Base-by-base conservation (phyloP, 805 yeast species). In the Geotrichum ghanense region DNA sequence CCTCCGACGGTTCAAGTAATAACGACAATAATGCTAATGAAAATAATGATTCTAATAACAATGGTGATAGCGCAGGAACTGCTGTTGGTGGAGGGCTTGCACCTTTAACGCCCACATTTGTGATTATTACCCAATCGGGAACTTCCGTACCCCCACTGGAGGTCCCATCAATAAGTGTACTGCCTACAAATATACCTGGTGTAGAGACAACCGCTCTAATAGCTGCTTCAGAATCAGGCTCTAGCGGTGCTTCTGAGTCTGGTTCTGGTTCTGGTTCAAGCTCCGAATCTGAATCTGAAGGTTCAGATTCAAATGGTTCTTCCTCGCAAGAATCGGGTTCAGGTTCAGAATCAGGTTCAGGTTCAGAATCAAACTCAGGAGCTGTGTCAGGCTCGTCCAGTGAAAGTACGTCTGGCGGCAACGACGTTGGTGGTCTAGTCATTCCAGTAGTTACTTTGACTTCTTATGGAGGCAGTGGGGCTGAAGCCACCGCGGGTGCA, bases 381-480 rank as follows among this genome's bases (percentile, higher is more conserved):
- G 17, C 19, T 31, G 37, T n/a, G 7, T 24, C 27, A 12, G 17
- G 16, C 37, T 31, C 37, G 37, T 31, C 37, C 9, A 25, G 14
- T 25, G 31, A 25, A 14, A 9, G 37, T n/a, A 5, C 12, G 5
- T 31, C 37, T 31, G 37, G 37, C 12, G 17, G 16, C 4, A 5
- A 16, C 4, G 37, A 6, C 14, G 37, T 9, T 25, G 31, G 31
- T 9, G 31, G 37, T 5, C 16, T 31, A 16, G 5, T 19, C 5
- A 7, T 31, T 6, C 37, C 37, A 6, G 17, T n/a, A n/a, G 19
- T 31, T 31, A 31, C 37, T 10, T 19, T 31, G 6, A 31, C 37
- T 31, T 31, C 37, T 31, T 31, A 31, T 31, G 19, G 19, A n/a
- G 37, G 37, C 27, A n/a, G n/a, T n/a, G n/a, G n/a, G n/a, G n/a